Percentiles rank a stretch among this genome's conserved stretches.
Conservation (phyloP, 441 rosid genomes). For the Syzygium syzygioides region DNA sequence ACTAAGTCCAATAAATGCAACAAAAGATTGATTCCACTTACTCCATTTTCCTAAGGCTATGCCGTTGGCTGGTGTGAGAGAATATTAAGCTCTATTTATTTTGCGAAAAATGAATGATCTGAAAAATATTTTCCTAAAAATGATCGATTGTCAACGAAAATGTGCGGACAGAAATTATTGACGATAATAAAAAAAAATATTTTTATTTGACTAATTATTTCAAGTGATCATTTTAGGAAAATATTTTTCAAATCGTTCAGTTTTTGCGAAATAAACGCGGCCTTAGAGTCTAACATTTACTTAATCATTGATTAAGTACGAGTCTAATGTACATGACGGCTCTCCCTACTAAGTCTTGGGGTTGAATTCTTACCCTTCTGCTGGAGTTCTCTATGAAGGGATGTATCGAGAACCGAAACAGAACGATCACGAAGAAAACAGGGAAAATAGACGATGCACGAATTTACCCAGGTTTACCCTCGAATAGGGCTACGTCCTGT, state of each 20-base stretch:
- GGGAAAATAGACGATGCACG: too few species aligned
- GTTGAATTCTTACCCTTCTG: not conserved
- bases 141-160: too few species aligned
- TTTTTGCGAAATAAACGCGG: too few species aligned
- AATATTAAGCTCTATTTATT: not conserved
- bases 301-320: not conserved
- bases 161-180: too few species aligned
- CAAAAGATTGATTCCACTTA: not conserved
- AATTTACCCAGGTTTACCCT: too few species aligned
- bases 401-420: too few species aligned
- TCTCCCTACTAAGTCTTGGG: not conserved
- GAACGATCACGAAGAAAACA: too few species aligned
- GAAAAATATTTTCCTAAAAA: too few species aligned
- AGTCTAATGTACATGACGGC: not conserved
- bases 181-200: too few species aligned
- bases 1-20: not conserved
- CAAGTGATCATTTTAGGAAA: not conserved
- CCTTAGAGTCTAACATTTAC: not conserved
- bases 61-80: not conserved
- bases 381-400: not conserved
- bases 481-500: too few species aligned
- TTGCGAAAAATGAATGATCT: not conserved
- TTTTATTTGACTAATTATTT: too few species aligned
- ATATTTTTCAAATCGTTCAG: not conserved
- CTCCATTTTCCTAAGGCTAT: not conserved